These are phyloP conservation scores for Castanopsis chinensis DNA, from an alignment of 306 rosid genomes.

Conservation along the genomic window DNA sequence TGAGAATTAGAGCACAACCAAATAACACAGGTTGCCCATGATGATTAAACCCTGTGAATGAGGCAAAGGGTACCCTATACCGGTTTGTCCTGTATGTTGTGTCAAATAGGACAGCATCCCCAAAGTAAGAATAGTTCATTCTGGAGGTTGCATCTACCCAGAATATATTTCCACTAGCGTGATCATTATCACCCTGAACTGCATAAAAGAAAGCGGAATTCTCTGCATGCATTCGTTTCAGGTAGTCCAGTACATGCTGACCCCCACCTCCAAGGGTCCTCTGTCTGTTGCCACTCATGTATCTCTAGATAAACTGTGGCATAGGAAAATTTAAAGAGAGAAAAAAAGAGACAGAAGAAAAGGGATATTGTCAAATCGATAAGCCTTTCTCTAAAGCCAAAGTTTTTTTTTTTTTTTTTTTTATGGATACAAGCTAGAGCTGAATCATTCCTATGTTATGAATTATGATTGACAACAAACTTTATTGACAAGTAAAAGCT, in stretches of 20 bases:
- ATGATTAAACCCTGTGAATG: slow-evolving; percentile 74
- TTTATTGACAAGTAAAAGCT: neutral
- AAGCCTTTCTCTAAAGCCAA: neutral
- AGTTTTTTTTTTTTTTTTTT: too few species aligned
- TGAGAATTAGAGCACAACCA: slow-evolving; percentile 69
- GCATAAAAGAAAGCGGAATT: slow-evolving; percentile 72
- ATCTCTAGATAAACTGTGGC: slow-evolving; percentile 12
- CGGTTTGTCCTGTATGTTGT: slow-evolving; percentile 54
- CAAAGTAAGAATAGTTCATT: slow-evolving; percentile 70
- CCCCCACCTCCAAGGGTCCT: slow-evolving; percentile 64
- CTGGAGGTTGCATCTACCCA: slow-evolving; percentile 75
- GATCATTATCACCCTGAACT: slow-evolving; percentile 59
- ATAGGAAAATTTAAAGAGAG: neutral
- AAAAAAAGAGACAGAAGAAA: neutral
- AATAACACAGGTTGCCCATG: slow-evolving; percentile 78
- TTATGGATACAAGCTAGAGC: neutral
- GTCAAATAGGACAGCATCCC: slow-evolving; percentile 76
- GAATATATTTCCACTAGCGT: slow-evolving; percentile 59
- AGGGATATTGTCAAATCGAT: neutral
- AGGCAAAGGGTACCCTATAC: slow-evolving; percentile 61
- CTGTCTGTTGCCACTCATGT: slow-evolving; percentile 72
- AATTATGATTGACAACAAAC: neutral
- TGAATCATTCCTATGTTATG: neutral
- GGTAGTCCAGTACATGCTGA: slow-evolving; percentile 72
- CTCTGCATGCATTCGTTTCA: slow-evolving; percentile 83